phyloP scores from a whole-genome alignment of 164 flowering plant species.

The Sextonia rubra region DNA sequence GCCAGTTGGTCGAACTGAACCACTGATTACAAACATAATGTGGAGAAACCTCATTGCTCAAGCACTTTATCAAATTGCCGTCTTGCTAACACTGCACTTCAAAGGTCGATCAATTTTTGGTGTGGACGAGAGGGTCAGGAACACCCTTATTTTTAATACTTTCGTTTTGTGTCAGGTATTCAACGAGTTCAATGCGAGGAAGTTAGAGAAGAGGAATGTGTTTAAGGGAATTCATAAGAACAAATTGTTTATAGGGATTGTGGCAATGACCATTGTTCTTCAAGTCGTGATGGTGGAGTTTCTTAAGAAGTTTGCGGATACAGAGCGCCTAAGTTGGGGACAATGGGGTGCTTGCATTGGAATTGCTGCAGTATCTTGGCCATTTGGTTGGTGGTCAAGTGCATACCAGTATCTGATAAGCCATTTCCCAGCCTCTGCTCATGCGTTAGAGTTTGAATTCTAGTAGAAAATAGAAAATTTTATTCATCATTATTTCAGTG shows the following conservation, averaged over 20 bases:
- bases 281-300: slow-evolving; percentile 53
- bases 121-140: slow-evolving; percentile 28
- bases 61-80: slow-evolving; percentile 41
- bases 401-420: slow-evolving; percentile 41
- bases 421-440: slow-evolving; percentile 20
- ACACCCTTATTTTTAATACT: slow-evolving; percentile 50
- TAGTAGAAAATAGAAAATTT: too few species aligned
- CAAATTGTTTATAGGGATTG: slow-evolving; percentile 40
- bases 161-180: slow-evolving; percentile 58
- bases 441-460: background rate
- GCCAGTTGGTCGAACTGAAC: slow-evolving; percentile 48
- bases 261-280: slow-evolving; percentile 35
- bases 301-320: slow-evolving; percentile 43
- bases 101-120: slow-evolving; percentile 39
- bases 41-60: slow-evolving; percentile 65
- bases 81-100: slow-evolving; percentile 43
- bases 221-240: slow-evolving; percentile 42
- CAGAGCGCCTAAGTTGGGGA: slow-evolving; percentile 49
- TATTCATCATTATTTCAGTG: too few species aligned
- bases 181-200: slow-evolving; percentile 50
- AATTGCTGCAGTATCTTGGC: slow-evolving; percentile 42
- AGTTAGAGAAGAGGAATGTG: slow-evolving; percentile 42
- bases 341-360: slow-evolving; percentile 47
- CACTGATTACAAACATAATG: slow-evolving; percentile 59
- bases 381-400: slow-evolving; percentile 50